These are phyloP conservation scores for Bryum argenteum DNA, from an alignment of 225 moss, liverwort and hornwort genomes.

Conservation along the genomic window DNA sequence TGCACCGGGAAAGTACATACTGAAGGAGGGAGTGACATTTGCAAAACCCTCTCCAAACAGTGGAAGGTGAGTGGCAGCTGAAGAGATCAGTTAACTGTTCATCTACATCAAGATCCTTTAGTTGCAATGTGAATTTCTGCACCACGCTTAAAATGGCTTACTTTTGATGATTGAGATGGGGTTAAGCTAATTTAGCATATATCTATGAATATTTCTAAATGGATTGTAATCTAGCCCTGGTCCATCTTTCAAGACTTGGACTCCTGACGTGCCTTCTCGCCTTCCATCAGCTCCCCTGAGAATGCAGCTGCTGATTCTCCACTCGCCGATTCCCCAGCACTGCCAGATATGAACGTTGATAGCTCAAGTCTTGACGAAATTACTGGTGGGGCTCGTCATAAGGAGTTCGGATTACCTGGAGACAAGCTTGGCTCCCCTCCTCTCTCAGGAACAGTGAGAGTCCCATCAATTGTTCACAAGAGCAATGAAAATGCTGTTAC, in stretches of 20 bases:
- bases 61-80: constrained; percentile 65
- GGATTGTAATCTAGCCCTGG: constrained; percentile 6
- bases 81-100: constrained; percentile 1
- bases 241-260: constrained; percentile 21
- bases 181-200: not conserved
- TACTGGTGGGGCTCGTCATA: constrained; percentile 33
- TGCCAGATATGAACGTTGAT: constrained; percentile 58
- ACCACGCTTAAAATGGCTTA: not conserved
- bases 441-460: constrained; percentile 44
- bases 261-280: constrained; percentile 32
- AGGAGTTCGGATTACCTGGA: constrained; percentile 45
- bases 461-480: constrained; percentile 62
- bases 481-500: constrained; percentile 75
- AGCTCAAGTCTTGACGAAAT: constrained; percentile 46
- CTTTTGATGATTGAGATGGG: not conserved
- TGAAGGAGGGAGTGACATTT: constrained; percentile 86
- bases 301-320: constrained; percentile 84
- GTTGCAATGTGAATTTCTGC: constrained; percentile 11
- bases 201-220: not conserved
- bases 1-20: constrained; percentile 88
- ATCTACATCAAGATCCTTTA: not conserved
- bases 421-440: constrained; percentile 46
- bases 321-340: constrained; percentile 75
- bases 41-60: constrained; percentile 93
- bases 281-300: constrained; percentile 76